Evolutionary conservation across 2,329 filamentous ascomycete species (phyloP).

Genomic region (Helotiales sp.): DNA sequence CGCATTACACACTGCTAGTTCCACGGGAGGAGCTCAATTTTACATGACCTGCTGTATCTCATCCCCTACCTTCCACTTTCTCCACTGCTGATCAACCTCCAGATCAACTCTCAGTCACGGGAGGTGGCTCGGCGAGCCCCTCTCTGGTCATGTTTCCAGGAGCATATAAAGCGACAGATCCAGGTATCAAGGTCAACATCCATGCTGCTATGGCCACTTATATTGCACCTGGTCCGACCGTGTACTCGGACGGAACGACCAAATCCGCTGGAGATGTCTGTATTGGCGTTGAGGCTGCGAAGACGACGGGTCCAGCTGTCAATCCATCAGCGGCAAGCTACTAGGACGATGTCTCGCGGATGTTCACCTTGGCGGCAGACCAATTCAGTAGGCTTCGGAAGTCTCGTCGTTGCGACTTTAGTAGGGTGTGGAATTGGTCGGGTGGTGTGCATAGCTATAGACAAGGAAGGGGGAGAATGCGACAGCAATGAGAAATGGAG

Average conservation of each 20-base stretch:
- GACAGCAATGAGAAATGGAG: too few relatives aligned
- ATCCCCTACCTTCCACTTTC: not conserved
- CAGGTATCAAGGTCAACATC: constrained; percentile 49
- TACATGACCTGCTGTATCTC: constrained; percentile 37
- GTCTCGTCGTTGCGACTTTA: too few relatives aligned
- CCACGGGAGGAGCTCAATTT: constrained; percentile 38
- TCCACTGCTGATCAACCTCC: not conserved
- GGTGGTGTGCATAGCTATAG: too few relatives aligned
- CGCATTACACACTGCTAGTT: constrained; percentile 51
- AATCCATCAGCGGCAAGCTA: not conserved
- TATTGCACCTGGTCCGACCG: constrained; percentile 34
- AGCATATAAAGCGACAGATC: constrained; percentile 45
- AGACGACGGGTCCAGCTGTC: not conserved
- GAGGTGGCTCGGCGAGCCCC: constrained; percentile 43
- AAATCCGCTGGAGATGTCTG: constrained; percentile 19
- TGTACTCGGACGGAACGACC: constrained; percentile 22
- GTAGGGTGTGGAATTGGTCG: too few relatives aligned
- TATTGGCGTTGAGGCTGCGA: constrained; percentile 10
- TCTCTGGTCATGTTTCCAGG: constrained; percentile 46
- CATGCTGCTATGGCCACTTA: constrained; percentile 30
- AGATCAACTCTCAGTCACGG: constrained; percentile 46
- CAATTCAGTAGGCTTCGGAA: too few relatives aligned
- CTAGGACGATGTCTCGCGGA: too few relatives aligned
- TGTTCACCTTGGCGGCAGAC: too few relatives aligned
- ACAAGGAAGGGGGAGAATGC: too few relatives aligned